These are phyloP conservation scores for Aegilops umbellulata DNA, from an alignment of 176 grass and related monocot genomes.

Conservation along the genomic window DNA sequence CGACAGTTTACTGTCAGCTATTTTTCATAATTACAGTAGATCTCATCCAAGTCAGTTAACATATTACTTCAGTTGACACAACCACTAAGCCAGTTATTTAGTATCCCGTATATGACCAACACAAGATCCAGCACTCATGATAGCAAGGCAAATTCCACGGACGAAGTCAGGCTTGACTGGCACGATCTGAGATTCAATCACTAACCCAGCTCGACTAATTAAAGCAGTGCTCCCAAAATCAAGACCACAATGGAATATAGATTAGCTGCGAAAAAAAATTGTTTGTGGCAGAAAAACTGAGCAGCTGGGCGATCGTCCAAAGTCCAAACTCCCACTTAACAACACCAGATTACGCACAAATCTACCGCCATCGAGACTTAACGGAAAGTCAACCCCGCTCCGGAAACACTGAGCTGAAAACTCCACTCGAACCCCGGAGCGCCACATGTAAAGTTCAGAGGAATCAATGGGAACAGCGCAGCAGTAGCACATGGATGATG, in stretches of 20 bases:
- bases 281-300: background rate
- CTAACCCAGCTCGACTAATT: background rate
- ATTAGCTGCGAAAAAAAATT: background rate
- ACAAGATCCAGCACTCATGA: background rate
- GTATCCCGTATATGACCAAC: background rate
- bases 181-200: background rate
- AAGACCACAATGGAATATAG: background rate
- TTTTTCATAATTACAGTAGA: background rate
- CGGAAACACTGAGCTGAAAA: background rate
- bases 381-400: constrained; percentile 17
- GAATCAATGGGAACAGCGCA: background rate
- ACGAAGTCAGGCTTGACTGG: background rate
- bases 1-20: background rate
- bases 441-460: background rate
- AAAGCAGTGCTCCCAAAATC: background rate
- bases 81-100: background rate
- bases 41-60: background rate
- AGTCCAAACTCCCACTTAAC: background rate
- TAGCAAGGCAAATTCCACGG: background rate
- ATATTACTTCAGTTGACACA: background rate
- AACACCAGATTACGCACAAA: background rate
- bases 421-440: background rate
- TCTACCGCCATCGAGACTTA: background rate
- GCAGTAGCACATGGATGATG: background rate
- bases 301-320: background rate